phyloP scores from a whole-genome alignment of 225 moss, liverwort and hornwort genomes.

The Sphagnum tenellum region DNA sequence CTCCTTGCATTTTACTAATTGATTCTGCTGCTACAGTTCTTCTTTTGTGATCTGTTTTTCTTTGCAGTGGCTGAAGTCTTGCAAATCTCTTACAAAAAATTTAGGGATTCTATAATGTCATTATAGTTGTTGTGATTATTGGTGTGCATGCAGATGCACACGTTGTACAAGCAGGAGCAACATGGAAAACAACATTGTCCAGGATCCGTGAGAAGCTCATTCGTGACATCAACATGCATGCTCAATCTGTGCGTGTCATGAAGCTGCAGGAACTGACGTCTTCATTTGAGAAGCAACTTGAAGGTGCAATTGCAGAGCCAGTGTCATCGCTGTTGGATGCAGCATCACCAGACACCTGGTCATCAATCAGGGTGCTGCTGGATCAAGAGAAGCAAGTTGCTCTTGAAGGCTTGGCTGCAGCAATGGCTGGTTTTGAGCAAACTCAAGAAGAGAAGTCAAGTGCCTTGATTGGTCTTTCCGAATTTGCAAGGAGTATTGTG shows the following conservation, averaged over 20 bases:
- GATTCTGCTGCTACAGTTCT: no score
- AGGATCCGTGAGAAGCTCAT: constrained; percentile 67
- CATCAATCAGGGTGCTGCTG: constrained; percentile 54
- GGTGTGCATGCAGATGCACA: constrained; percentile 45
- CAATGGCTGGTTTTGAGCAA: constrained; percentile 54
- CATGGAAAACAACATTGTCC: constrained; percentile 47
- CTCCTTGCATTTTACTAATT: no score
- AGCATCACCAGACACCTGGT: constrained; percentile 70
- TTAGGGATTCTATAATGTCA: background rate
- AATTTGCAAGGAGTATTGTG: constrained; percentile 42
- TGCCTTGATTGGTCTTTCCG: constrained; percentile 18
- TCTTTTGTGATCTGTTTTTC: no score
- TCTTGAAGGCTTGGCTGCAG: constrained; percentile 11
- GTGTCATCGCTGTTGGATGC: constrained; percentile 55
- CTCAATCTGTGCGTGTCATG: constrained; percentile 39
- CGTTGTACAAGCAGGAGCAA: constrained; percentile 36
- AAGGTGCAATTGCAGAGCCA: constrained; percentile 42
- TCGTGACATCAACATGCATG: constrained; percentile 62
- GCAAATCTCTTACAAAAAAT: background rate
- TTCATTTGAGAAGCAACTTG: constrained; percentile 34
- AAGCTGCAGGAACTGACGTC: constrained; percentile 36
- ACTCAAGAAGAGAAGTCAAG: constrained; percentile 28
- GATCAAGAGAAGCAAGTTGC: constrained; percentile 28
- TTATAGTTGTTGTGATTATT: background rate
- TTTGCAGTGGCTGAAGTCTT: no score